Evolutionary conservation across 495 filamentous ascomycete species (phyloP), one percentile per base, ranked within the genome.

Genomic region (Baudoinia panamericana): DNA sequence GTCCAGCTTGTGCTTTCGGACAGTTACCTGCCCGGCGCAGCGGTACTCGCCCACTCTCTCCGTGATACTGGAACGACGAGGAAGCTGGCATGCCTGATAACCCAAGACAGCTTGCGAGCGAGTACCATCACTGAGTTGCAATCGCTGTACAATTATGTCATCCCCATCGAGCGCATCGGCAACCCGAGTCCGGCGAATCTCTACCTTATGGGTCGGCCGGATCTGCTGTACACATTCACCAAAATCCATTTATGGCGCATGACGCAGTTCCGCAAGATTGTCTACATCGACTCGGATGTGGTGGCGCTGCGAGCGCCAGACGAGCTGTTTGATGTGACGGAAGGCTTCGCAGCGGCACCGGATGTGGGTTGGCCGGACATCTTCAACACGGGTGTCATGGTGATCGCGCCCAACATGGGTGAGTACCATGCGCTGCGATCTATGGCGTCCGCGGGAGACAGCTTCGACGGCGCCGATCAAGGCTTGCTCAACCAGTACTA

Each of bases 341-440:
- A 76, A 36, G 63, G 75, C 25, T 95, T 99, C 54, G 84, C 86
- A 3, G 90, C 90, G 2, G 84, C 80, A 11, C 92, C 90, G 23
- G 90, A 99, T 56, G 80, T 96, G 51, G 90, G 90, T 53, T 99
- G 92, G 92, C 90, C 90, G 22, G 90, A 99, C 64, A 73, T 84
- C 46, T 99, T 99, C 71, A 99, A 99, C 64, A 87, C 83, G 31
- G 90, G 90, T 43, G 69, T 99, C 36, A 90, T 99, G 82, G 83
- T 81, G 30, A 60, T 96, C 30, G 79, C 72, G 19, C 90, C 90
- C 13, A 83, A 93, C 58, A 63, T 84, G 69, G 78, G 78, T 38
- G 86, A 92, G 43, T 94, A 90, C 59, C 78, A 80, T 55, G 80
- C 84, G 18, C 68, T 99, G 52, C 67, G 73, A 44, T 80, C 81